Base-by-base conservation (phyloP, 1,284 basidiomycete genomes). In the Marasmius sp. region DNA sequence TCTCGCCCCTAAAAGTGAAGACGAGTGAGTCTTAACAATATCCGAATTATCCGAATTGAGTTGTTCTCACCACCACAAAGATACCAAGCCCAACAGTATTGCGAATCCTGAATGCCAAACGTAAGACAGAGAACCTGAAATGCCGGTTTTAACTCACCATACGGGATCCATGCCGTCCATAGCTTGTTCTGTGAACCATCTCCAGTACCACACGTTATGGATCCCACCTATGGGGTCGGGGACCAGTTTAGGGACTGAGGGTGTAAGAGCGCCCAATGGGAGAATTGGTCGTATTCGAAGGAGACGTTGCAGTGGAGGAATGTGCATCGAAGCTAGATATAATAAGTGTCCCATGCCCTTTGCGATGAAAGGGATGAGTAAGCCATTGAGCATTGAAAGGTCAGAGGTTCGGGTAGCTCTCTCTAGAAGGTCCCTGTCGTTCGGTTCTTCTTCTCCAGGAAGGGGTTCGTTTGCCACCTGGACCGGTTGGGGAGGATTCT, bases 61-160 rank as follows among this genome's bases (percentile, higher is more conserved):
- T 12, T 37, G 37, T 27, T 27, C 59, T 18, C 56, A 64, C 62
- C 34, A 59, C 56, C 10, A 64, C 48, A 33, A 58, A 64, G 10
- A 64, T 18, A 45, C 62, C 62, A 16, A 64, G 52, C 16, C 62
- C 62, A 22, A 64, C 39, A 14, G 62, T 54, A 33, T 64, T 64
- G 18, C 62, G 59, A 18, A 64, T 61, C 62, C 62, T 64, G 38
- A 9, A 20, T 11, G 16, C 45, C 16, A 36, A 36, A 56, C 16
- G 37, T 48, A 37, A 56, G 16, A 36, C 45, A 10, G 22, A 36
- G 52, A 59, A 33, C 12, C 18, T 22, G 16, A 39, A 16, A 8
- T 22, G 27, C 11, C n/a, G 9, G 9, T 37, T 16, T n/a, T 12
- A 41, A 34, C 62, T 18, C 27, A 64, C 62, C 62, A 64, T n/a